phyloP scores from a whole-genome alignment of 1,139 yeast species.

The Blastobotrys ciferrii region DNA sequence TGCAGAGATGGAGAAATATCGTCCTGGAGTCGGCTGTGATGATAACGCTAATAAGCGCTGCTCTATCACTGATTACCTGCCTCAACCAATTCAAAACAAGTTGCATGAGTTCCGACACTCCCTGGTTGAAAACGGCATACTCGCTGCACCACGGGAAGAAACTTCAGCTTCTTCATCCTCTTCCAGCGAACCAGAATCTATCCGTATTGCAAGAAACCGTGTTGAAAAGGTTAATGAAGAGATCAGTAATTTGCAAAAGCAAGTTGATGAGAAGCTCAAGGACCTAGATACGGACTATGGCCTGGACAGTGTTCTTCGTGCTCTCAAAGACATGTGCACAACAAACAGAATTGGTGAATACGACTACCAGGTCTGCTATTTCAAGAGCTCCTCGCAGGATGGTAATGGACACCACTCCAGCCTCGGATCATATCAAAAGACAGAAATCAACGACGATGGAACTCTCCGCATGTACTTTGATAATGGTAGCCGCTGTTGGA shows the following conservation, averaged over 20 bases:
- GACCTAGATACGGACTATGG: constrained; percentile 46
- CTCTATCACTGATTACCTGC: constrained; percentile 6
- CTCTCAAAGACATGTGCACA: constrained; percentile 53
- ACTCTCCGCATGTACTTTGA: constrained; percentile 45
- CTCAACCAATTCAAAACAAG: constrained; percentile 11
- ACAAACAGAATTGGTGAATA: constrained; percentile 61
- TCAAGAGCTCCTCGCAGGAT: constrained; percentile 56
- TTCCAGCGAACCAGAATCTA: constrained; percentile 9
- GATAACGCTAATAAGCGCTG: background rate
- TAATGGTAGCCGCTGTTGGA: constrained; percentile 89
- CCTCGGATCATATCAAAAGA: constrained; percentile 50
- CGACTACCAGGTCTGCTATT: constrained; percentile 61
- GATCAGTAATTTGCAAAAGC: constrained; percentile 1
- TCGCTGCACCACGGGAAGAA: constrained; percentile 12
- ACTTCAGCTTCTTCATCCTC: constrained; percentile 6
- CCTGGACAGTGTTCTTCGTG: constrained; percentile 60
- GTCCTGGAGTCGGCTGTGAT: constrained; percentile 7
- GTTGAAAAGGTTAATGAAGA: constrained; percentile 11
- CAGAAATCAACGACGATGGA: constrained; percentile 21
- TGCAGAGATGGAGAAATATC: constrained; percentile 12
- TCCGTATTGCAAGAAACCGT: constrained; percentile 4
- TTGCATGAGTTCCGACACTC: constrained; percentile 20
- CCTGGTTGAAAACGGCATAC: constrained; percentile 29
- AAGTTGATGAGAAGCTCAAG: constrained; percentile 4
- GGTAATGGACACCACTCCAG: constrained; percentile 47